These are phyloP conservation scores for Mucor sp. DNA, from an alignment of 371 early-diverging fungal genomes.

Conservation along the genomic window DNA sequence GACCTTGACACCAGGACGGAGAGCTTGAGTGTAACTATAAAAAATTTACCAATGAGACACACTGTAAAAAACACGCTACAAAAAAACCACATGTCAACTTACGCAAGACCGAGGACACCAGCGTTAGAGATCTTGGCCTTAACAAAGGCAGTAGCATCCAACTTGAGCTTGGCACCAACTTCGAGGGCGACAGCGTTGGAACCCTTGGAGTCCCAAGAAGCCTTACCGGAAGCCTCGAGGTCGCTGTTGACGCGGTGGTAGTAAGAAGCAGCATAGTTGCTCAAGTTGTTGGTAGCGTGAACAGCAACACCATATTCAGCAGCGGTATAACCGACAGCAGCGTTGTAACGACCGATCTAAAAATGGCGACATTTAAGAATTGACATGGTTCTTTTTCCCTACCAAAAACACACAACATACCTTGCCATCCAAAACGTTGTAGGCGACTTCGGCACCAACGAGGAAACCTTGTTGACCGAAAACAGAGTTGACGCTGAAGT, in stretches of 20 bases:
- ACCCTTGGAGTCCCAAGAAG: constrained; percentile 86
- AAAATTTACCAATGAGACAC: not conserved
- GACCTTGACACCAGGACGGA: constrained; percentile 95
- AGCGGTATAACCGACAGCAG: constrained; percentile 84
- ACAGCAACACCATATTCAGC: constrained; percentile 88
- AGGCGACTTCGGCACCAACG: constrained; percentile 90
- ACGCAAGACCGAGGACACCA: constrained; percentile 89
- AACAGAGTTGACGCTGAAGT: constrained; percentile 53
- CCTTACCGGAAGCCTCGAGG: constrained; percentile 94
- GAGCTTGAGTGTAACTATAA: constrained; percentile 81
- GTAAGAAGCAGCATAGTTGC: constrained; percentile 87
- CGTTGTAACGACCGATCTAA: constrained; percentile 81
- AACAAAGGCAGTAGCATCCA: constrained; percentile 88
- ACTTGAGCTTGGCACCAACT: constrained; percentile 92
- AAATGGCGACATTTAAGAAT: not conserved
- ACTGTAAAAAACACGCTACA: not conserved
- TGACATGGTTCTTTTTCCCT: not conserved
- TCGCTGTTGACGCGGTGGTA: constrained; percentile 91
- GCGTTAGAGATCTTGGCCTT: constrained; percentile 97
- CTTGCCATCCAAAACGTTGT: constrained; percentile 86
- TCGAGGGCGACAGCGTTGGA: constrained; percentile 83
- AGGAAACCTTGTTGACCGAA: constrained; percentile 83
- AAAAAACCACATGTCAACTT: constrained; percentile 31
- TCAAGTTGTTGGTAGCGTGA: constrained; percentile 76
- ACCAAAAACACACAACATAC: constrained; percentile 27